Evolutionary conservation across 768 basidiomycete genomes (phyloP).

Genomic region (Boletus fagicola): DNA sequence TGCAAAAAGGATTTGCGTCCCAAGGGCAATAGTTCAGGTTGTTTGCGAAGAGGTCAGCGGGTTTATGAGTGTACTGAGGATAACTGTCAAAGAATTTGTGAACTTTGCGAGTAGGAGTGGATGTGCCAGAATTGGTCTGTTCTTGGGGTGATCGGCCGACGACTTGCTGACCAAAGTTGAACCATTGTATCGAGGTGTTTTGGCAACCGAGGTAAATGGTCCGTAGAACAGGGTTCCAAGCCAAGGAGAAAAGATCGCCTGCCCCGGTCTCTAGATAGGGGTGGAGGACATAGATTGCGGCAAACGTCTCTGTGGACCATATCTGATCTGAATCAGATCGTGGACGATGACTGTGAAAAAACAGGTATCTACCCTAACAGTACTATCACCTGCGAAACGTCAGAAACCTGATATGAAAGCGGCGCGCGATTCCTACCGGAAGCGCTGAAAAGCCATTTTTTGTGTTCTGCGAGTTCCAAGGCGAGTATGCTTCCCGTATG

Average conservation of each 20-base stretch:
- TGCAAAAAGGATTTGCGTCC: constrained; percentile 27
- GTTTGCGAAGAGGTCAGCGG: constrained; percentile 67
- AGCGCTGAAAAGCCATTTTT: constrained; percentile 85
- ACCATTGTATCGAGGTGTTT: constrained; percentile 92
- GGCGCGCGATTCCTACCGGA: constrained; percentile 54
- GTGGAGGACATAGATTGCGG: constrained; percentile 66
- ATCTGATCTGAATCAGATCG: constrained; percentile 46
- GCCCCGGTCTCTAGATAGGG: constrained; percentile 79
- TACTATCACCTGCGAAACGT: constrained; percentile 69
- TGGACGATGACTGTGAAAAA: constrained; percentile 1
- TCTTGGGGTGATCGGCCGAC: constrained; percentile 1
- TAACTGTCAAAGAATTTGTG: constrained; percentile 95
- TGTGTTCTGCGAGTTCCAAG: constrained; percentile 70
- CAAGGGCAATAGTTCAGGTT: constrained; percentile 43
- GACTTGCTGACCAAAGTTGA: constrained; percentile 47
- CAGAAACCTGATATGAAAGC: background rate
- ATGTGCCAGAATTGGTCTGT: constrained; percentile 29
- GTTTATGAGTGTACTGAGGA: constrained; percentile 63
- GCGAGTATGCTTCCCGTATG: constrained; percentile 85
- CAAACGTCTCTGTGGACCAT: constrained; percentile 73
- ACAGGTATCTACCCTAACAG: constrained; percentile 60
- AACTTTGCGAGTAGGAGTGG: constrained; percentile 47
- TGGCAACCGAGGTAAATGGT: constrained; percentile 88
- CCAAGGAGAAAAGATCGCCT: constrained; percentile 84
- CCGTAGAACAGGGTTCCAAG: constrained; percentile 67